Conservation (phyloP, 257 asterid species). For the Gentiana macrophylla region DNA sequence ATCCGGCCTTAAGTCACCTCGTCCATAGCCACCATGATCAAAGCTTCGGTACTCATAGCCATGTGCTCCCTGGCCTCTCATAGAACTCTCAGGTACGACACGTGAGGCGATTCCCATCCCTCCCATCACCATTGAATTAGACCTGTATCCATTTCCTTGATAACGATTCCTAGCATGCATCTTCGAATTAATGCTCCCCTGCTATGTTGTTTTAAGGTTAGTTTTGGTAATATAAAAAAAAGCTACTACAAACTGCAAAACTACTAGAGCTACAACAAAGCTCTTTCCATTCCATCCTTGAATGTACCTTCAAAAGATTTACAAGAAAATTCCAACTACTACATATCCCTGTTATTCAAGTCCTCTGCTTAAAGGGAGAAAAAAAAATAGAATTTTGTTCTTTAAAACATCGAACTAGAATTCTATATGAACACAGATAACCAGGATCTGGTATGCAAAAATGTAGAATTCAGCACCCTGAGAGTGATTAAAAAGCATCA, state of each 20-base stretch:
- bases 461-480: too few species aligned
- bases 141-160: constrained; percentile 69
- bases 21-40: constrained; percentile 26
- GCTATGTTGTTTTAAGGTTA: not conserved
- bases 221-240: not conserved
- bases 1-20: not conserved
- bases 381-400: not conserved
- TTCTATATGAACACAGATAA: not conserved
- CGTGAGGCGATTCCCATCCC: constrained; percentile 45
- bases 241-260: not conserved
- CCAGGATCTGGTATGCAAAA: too few species aligned
- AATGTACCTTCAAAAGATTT: constrained; percentile 7
- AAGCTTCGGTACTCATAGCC: constrained; percentile 46
- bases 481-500: not conserved
- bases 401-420: too few species aligned
- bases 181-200: constrained; percentile 2
- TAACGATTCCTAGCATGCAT: constrained; percentile 76
- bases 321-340: not conserved
- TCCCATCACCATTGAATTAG: constrained; percentile 52
- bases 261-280: not conserved
- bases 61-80: constrained; percentile 54
- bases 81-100: constrained; percentile 60
- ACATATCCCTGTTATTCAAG: not conserved
- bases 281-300: not conserved
- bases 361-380: not conserved